Base-by-base conservation (phyloP, 2,329 filamentous ascomycete species). In the Ilyonectria destructans region DNA sequence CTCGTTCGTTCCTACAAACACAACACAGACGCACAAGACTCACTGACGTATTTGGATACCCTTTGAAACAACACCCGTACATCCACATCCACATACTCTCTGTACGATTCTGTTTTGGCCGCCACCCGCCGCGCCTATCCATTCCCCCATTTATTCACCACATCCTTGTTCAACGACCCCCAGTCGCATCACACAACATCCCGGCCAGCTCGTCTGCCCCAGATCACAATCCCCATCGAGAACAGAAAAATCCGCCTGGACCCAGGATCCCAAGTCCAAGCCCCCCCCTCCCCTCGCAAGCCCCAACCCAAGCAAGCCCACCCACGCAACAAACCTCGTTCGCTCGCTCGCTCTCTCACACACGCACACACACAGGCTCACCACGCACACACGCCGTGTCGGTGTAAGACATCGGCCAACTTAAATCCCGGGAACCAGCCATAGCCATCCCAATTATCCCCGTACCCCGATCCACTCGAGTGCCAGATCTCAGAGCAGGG, bases 401-500 rank as follows among this genome's bases (percentile, higher is more conserved):
- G 63, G 67, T 72, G 68, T 75, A 73, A 74, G 73, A 74, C 73
- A 75, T 69, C 56, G 58, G 61, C 69, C 73, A 74, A 75, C 73
- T 73, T 70, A 73, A 75, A 71, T 70, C 65, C 71, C 71, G 68
- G 71, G 51, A 67, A 56, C 40, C 15, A 26, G 46, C 33, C 54
- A 37, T 51, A 48, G 56, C 56, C 33, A 62, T 62, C 55, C 37
- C 31, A 54, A 58, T n/a, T 52, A 66, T 57, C 63, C 58, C 62
- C 62, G 49, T 64, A 62, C 48, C 60, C 59, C 70, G 72, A 68
- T 74, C 72, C 72, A 75, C 72, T 75, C 64, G 67, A 71, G 72
- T 75, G 69, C 72, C 72, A 75, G 72, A 75, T 74, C 72, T 74
- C 55, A 65, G 62, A 37, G 49, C 40, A 65, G 62, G 62, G 62